Evolutionary conservation across 495 filamentous ascomycete species (phyloP), one percentile per base, ranked within the genome.

Genomic region (Penicillium maclennaniae): DNA sequence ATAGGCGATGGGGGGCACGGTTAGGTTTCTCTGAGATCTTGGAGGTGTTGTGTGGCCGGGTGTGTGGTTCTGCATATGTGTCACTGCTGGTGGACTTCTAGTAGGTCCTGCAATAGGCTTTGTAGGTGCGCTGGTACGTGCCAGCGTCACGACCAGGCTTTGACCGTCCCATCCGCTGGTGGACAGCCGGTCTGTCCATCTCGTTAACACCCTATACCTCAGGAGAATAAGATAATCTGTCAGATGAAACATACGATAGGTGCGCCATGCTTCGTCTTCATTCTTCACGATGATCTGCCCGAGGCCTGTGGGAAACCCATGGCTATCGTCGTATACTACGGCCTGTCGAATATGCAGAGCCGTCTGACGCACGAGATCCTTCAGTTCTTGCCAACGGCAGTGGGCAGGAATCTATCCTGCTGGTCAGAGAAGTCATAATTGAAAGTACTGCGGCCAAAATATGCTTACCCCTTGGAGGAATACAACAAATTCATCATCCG

Each of bases 211-310:
- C 4, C 21, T 6, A 15, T 1, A 17, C 2, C 27, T 31, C n/a
- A 25, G 23, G n/a, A n/a, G n/a, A n/a, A n/a, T n/a, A n/a, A 21
- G 20, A 19, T 12, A 46, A 16, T 17, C n/a, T 7, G 19, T 19
- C 31, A 45, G 20, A 6, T 25, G 25, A 6, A 19, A 70, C 71
- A 10, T 48, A 77, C 74, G 70, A 51, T 75, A 77, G 17, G 74
- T 77, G 26, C 72, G 58, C 72, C 72, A 77, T 25, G 74, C 74
- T 48, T 77, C 74, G 23, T 76, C 74, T 47, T 77, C 74, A 39
- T 76, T 74, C 19, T 77, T 77, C 27, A 77, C 65, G 21, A 77
- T 77, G 42, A 77, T 77, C 50, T 77, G 74, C 1, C 74, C 74
- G 3, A 77, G 52, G 17, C 74, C 74, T 0, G 74, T 77, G 15